Conservation (phyloP, 345 rosid species). For the Gossypium australe region DNA sequence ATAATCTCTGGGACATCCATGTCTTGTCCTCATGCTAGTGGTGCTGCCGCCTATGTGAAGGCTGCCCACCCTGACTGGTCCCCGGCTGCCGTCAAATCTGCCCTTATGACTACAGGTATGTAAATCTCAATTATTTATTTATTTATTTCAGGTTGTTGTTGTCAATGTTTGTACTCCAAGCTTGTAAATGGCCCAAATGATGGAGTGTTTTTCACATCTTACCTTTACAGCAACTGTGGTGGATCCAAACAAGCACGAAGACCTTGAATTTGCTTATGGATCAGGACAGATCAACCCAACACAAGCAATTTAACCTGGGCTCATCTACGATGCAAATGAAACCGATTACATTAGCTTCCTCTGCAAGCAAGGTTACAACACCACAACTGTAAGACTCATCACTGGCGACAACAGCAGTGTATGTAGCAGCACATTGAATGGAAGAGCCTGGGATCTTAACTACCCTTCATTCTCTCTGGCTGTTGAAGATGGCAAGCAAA, state of each 20-base stretch:
- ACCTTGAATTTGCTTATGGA: constrained; percentile 34
- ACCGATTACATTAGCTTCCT: constrained; percentile 40
- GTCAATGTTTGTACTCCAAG: no score
- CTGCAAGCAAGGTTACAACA: constrained; percentile 41
- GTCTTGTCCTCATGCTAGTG: constrained; percentile 19
- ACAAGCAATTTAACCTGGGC: constrained; percentile 30
- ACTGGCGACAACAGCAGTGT: constrained; percentile 29
- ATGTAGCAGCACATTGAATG: constrained; percentile 18
- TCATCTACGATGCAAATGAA: constrained; percentile 32
- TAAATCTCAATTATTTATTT: neutral
- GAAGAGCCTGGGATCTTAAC: constrained; percentile 42
- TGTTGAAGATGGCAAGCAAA: constrained; percentile 26
- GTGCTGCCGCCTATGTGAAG: constrained; percentile 18
- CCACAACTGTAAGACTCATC: constrained; percentile 19
- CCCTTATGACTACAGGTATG: constrained; percentile 25
- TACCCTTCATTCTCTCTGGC: constrained; percentile 39
- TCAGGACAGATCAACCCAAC: constrained; percentile 39
- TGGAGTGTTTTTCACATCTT: no score
- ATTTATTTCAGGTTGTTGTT: no score
- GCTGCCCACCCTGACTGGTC: constrained; percentile 17
- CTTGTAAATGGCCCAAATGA: no score
- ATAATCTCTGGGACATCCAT: constrained; percentile 25
- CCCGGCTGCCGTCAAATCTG: constrained; percentile 13
- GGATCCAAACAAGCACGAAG: constrained; percentile 31
- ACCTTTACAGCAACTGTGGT: constrained; percentile 9